Evolutionary conservation across 495 filamentous ascomycete species (phyloP).

Genomic region (Emericellopsis terricola): DNA sequence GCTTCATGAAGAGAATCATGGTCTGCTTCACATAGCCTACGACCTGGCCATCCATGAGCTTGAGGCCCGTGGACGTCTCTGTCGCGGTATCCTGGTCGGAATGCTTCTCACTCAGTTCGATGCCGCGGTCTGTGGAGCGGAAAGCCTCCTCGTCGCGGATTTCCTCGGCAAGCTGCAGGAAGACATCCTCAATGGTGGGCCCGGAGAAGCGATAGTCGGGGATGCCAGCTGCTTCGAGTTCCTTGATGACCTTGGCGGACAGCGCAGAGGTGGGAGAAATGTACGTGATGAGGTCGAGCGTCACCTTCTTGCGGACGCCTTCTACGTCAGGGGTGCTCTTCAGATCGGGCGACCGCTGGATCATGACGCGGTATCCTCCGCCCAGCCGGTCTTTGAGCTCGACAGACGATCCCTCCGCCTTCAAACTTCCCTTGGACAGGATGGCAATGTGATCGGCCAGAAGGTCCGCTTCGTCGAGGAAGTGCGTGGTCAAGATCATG

Average conservation of each 20-base stretch:
- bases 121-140: constrained; percentile 5
- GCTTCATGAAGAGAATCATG: constrained; percentile 57
- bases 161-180: constrained; percentile 66
- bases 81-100: constrained; percentile 3
- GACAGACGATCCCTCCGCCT: constrained; percentile 59
- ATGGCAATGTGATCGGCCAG: constrained; percentile 65
- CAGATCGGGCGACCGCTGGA: constrained; percentile 31
- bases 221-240: constrained; percentile 41
- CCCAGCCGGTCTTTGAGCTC: constrained; percentile 52
- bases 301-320: constrained; percentile 33
- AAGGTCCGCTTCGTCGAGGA: constrained; percentile 62
- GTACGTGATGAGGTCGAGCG: constrained; percentile 54
- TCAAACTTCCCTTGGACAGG: constrained; percentile 51
- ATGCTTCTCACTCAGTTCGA: constrained; percentile 8
- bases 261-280: constrained; percentile 41
- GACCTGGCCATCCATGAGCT: constrained; percentile 48
- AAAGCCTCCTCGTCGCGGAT: constrained; percentile 17
- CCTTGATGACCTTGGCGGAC: constrained; percentile 45
- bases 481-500: constrained; percentile 73
- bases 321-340: constrained; percentile 31
- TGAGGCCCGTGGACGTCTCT: constrained; percentile 12
- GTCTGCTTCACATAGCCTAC: constrained; percentile 48
- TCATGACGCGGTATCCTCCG: constrained; percentile 59
- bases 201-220: constrained; percentile 61
- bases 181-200: constrained; percentile 78